Evolutionary conservation across 2,329 filamentous ascomycete species (phyloP).

Genomic region (Cercospora zeae-maydis): DNA sequence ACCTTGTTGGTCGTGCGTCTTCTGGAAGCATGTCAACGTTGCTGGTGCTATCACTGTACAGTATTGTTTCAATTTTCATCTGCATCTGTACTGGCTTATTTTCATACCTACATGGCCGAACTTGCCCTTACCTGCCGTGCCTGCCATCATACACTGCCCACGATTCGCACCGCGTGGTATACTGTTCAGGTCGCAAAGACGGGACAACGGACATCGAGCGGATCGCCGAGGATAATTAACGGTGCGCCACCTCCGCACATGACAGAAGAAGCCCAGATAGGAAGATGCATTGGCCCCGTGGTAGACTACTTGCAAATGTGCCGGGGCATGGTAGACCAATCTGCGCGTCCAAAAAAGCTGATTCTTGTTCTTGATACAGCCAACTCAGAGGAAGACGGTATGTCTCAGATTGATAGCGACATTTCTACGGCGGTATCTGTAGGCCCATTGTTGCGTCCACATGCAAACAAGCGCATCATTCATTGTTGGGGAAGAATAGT

Average conservation of each 20-base stretch:
- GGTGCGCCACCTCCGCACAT: not conserved
- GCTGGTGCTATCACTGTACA: not conserved
- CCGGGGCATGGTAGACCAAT: not conserved
- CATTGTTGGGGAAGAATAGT: no score
- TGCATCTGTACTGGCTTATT: not conserved
- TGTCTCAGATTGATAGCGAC: no score
- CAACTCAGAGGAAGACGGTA: no score
- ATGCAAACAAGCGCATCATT: no score
- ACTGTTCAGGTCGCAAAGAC: no score
- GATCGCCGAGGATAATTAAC: not conserved
- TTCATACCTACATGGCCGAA: not conserved
- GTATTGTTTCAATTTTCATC: not conserved
- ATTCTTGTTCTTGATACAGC: not conserved
- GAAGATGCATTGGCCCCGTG: not conserved
- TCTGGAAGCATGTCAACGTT: not conserved
- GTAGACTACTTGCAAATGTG: no score
- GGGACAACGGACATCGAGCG: not conserved
- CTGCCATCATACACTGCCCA: not conserved
- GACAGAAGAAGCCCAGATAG: not conserved
- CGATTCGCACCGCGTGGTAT: not conserved
- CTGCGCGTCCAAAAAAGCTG: not conserved
- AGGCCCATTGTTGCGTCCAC: no score
- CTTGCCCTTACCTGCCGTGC: no score
- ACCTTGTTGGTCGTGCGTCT: not conserved
- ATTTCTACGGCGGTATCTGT: no score